Base-by-base conservation (phyloP, 2,329 filamentous ascomycete species). In the Alternaria postmessia region DNA sequence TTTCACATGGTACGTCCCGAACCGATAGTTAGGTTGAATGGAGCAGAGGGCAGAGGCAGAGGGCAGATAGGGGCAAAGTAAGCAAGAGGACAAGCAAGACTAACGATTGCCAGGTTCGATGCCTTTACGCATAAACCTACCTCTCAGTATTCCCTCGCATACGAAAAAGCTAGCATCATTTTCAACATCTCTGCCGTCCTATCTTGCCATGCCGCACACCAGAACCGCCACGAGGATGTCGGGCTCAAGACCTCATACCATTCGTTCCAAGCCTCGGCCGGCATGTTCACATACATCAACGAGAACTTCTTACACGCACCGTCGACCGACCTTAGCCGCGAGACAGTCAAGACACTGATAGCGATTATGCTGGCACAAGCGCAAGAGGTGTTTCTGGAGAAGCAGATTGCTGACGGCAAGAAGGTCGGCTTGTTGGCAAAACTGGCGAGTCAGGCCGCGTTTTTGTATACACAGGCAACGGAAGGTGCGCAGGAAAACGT, bases 281-380 rank as follows among this genome's bases (percentile, higher is more conserved):
- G 95, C 82, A 99, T 99, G 95, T 99, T 98, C 79, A 98, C 94
- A 54, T 99, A 99, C 75, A 99, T 99, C 82, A 99, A 99, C 80
- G 95, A 99, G 81, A 99, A 99, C 81, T 99, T 99, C 77, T 84
- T 99, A 36, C 95, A 99, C 74, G 95, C 95, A 1, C 95, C 96
- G 0, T 97, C 94, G 8, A 94, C 92, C n/a, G 95, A 99, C 75
- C 81, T 99, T 48, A 98, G 94, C 77, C 85, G 95, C 62, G 94
- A 99, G 51, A 99, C 95, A 0, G 93, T 99, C 73, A 97, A 97
- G 81, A 93, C 93, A 0, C 81, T 99, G 66, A 98, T 99, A 75
- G 87, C 90, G 52, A 88, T 99, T 61, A 98, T 93, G 86, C 87
- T 99, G 56, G 96, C 94, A 1, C 95, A 99, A 79, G 94, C 91